Percentiles rank a stretch among this genome's conserved stretches.
Evolutionary conservation across 1,284 basidiomycete genomes (phyloP).

Genomic region (Lentinus polychrous): DNA sequence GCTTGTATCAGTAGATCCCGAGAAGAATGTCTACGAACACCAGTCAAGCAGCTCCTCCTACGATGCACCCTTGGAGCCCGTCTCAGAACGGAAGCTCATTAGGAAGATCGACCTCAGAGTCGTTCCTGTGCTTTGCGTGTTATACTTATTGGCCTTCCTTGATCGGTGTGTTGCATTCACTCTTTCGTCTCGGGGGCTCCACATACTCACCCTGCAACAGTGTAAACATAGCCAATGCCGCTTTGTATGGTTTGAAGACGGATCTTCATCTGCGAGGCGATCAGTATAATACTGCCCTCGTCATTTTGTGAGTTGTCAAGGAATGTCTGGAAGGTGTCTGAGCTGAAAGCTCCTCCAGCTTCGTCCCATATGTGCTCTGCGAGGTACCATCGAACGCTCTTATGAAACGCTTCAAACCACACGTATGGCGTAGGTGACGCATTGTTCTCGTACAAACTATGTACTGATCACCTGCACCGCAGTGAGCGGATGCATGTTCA

Average conservation of each 20-base stretch:
- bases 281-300: constrained; percentile 25
- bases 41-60: no score
- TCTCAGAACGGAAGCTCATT: constrained; percentile 19
- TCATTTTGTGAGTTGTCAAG: constrained; percentile 24
- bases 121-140: constrained; percentile 22
- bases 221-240: constrained; percentile 27
- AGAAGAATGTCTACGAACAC: no score
- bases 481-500: constrained; percentile 27
- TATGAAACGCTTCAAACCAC: constrained; percentile 26
- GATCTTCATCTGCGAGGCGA: constrained; percentile 23
- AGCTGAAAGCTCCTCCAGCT: constrained; percentile 14
- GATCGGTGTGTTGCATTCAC: constrained; percentile 21
- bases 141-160: constrained; percentile 26
- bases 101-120: constrained; percentile 25
- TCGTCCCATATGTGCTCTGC: constrained; percentile 26
- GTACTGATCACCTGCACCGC: neutral
- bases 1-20: no score
- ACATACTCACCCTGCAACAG: constrained; percentile 10
- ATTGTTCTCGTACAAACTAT: neutral
- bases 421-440: constrained; percentile 23
- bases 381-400: constrained; percentile 27
- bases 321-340: neutral
- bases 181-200: neutral
- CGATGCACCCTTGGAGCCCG: no score
- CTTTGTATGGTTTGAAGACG: constrained; percentile 22